Base-by-base conservation (phyloP, 225 moss, liverwort and hornwort species). In the Pleurozium schreberi region DNA sequence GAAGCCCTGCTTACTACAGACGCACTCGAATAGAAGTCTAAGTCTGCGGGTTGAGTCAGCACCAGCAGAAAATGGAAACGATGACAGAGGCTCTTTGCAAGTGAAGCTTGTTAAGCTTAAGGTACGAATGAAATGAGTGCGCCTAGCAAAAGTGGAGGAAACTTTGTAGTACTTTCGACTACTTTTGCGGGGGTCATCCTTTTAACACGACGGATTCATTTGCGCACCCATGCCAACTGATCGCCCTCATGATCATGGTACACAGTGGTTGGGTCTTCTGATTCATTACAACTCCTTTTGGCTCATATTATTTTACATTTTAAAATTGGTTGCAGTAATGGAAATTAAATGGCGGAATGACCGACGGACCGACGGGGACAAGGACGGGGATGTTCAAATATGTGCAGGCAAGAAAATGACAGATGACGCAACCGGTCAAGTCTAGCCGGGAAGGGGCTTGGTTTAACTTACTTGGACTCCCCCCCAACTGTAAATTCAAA, bases 111-210 rank as follows among this genome's bases (percentile, higher is more conserved):
- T 34, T 20, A 64, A 64, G 33, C 63, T 50, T 6, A 12, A 36
- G 73, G 23, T 84, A 21, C 3, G 3, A 52, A 11, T 38, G 49
- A 65, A 52, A 8, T 50, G 82, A 65, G 65, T 65, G 52, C 18
- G 0, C 9, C 49, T 18, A 0, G 4, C 52, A 4, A 52, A n/a
- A 38, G n/a, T n/a, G 21, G 65, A 8, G 6, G 8, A 34, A 17
- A 8, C 8, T 83, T 52, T 67, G 52, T 2, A n/a, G 38, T 38
- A 25, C 50, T 75, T 36, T 77, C 27, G 28, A 61, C 27, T 61
- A 25, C 61, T 28, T 60, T 61, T 81, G 62, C 3, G 57, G 19
- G 57, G 1, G 82, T 25, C 64, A 31, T 47, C 23, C 47, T 60
- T 63, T 47, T 17, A 12, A 63, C 5, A 11, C 2, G 4, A 33